phyloP scores from a whole-genome alignment of 768 basidiomycete genomes.

The Boletus rufocinnamomeus region DNA sequence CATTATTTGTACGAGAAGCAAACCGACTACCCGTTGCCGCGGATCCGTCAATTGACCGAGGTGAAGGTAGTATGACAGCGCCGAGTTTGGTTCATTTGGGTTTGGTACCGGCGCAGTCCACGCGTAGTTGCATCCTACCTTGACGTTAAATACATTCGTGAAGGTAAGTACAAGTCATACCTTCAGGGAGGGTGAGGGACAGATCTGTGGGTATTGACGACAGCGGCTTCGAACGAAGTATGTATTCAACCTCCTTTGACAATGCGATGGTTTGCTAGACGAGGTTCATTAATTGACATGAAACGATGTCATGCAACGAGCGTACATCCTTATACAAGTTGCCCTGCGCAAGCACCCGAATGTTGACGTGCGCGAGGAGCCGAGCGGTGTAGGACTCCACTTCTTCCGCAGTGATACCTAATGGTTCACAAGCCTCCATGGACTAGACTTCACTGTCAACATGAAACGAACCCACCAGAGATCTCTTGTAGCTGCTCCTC shows the following conservation, averaged over 20 bases:
- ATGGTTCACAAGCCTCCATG: background rate
- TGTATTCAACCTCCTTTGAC: constrained; percentile 68
- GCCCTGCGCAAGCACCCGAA: constrained; percentile 77
- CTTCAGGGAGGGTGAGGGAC: constrained; percentile 66
- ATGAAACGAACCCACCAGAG: constrained; percentile 51
- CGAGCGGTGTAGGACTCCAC: constrained; percentile 60
- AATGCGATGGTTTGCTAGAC: constrained; percentile 75
- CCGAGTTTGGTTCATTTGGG: constrained; percentile 82
- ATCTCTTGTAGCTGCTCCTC: constrained; percentile 77
- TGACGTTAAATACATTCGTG: constrained; percentile 14
- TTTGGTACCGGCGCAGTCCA: constrained; percentile 74
- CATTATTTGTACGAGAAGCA: constrained; percentile 80
- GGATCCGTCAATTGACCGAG: constrained; percentile 70
- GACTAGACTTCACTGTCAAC: background rate
- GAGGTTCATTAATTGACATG: background rate
- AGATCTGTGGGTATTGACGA: constrained; percentile 39
- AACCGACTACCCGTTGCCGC: constrained; percentile 60
- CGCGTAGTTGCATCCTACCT: constrained; percentile 66
- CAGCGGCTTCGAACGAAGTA: constrained; percentile 57
- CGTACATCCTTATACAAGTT: constrained; percentile 81
- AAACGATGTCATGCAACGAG: background rate
- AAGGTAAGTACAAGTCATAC: constrained; percentile 40
- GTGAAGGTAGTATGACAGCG: constrained; percentile 83
- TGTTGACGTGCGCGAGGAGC: constrained; percentile 63
- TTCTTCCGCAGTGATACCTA: constrained; percentile 74